Evolutionary conservation across 1,139 yeast genomes (phyloP).

Genomic region (Debaryomyces sp.): DNA sequence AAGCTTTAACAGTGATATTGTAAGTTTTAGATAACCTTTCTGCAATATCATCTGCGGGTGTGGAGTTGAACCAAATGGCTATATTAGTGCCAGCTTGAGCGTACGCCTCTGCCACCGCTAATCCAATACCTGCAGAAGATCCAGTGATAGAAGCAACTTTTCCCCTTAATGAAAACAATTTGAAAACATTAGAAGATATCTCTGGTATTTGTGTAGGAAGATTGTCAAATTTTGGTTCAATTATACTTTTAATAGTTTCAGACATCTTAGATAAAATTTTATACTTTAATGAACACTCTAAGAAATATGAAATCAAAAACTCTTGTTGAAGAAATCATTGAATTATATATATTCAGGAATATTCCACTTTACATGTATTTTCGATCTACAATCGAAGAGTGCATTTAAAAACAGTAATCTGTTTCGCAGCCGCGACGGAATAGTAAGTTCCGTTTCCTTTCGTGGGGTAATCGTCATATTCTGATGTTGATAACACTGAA

Average conservation of each 20-base stretch:
- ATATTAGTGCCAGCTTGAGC: slow-evolving; percentile 93
- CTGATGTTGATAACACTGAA: background rate
- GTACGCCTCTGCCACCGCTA: slow-evolving; percentile 79
- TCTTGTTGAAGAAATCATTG: background rate
- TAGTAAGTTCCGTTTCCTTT: background rate
- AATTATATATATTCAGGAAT: background rate
- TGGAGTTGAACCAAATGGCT: slow-evolving; percentile 68
- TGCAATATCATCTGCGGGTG: slow-evolving; percentile 64
- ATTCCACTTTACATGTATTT: background rate
- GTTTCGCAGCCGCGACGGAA: background rate
- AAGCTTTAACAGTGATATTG: slow-evolving; percentile 69
- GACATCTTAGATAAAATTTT: background rate
- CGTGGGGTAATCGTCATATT: background rate
- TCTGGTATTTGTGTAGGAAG: slow-evolving; percentile 33
- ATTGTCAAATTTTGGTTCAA: slow-evolving; percentile 20
- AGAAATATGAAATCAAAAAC: background rate
- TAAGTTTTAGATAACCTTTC: slow-evolving; percentile 58
- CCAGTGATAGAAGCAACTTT: slow-evolving; percentile 88
- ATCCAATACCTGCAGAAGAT: slow-evolving; percentile 86
- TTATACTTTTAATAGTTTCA: background rate
- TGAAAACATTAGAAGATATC: slow-evolving; percentile 37
- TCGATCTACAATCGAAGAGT: too few species aligned
- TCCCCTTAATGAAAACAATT: slow-evolving; percentile 70
- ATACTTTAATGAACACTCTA: background rate
- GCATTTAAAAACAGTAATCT: background rate